Evolutionary conservation across 2,329 filamentous ascomycete genomes (phyloP), one percentile per base, ranked within the genome.

Genomic region (Phialophora expanda): DNA sequence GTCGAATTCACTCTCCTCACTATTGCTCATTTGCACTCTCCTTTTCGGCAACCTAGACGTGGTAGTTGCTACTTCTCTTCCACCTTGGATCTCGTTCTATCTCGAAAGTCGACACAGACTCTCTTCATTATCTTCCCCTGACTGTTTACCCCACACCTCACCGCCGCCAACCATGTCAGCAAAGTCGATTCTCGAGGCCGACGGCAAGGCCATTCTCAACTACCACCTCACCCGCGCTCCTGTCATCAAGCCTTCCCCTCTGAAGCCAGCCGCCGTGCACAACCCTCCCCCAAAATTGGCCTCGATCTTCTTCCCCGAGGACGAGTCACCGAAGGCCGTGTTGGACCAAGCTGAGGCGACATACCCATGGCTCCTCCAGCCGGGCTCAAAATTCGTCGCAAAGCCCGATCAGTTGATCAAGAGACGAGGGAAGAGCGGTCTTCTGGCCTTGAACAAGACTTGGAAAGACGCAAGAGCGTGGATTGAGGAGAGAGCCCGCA

Each of bases 121-220:
- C 55, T 24, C 24, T 26, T 41, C 22, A 53, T 41, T 14, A 22
- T 58, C 26, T 50, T 63, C 53, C 62, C 38, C 61, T 48, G 46
- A 67, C 56, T 61, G 51, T 41, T 55, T 68, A 64, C 71, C 68
- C 67, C 62, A 73, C 59, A 62, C 59, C 58, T 61, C 70, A 69
- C 67, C 65, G 66, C 69, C 69, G 68, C 69, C 38, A 81, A 86
- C 77, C 77, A 96, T 96, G 92, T 93, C 92, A 80, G 92, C 95
- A 82, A 99, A 99, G 85, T 91, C 94, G 74, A 98, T 99, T 79
- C 84, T 91, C 86, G 95, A 99, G 87, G 94, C 94, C 86, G 95
- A 99, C 85, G 95, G 95, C 88, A 99, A 99, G 91, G 95, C 95
- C 87, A 98, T 99, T 86, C 88, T 99, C 88, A 98, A 97, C 91